Evolutionary conservation across 176 grass and related monocot species (phyloP).

Genomic region (Melocanna baccifera): DNA sequence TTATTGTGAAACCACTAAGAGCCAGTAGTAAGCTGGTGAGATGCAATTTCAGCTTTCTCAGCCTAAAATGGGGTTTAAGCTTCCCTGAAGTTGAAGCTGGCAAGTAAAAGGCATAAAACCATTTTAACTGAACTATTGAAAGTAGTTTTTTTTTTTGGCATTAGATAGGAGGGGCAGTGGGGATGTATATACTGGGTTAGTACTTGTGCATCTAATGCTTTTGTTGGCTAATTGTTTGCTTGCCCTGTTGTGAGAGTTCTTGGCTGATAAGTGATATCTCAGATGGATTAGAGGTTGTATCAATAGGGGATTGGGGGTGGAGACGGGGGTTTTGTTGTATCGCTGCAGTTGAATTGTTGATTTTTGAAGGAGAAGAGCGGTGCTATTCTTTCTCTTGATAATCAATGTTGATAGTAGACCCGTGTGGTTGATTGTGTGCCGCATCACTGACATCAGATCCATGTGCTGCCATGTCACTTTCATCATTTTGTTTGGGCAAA

Average conservation of each 20-base stretch:
- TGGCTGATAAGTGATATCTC: neutral
- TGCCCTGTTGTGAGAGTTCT: neutral
- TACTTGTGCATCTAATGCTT: neutral
- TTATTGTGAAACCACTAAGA: no score
- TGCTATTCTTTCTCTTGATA: neutral
- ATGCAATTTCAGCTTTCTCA: no score
- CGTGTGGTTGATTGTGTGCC: neutral
- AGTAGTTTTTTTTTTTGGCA: neutral
- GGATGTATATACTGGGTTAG: neutral
- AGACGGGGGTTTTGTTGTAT: neutral
- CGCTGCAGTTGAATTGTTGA: neutral
- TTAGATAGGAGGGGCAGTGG: neutral
- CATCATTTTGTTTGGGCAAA: neutral
- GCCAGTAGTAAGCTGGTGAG: no score
- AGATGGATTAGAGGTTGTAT: neutral
- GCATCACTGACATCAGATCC: neutral
- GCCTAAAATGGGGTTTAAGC: no score
- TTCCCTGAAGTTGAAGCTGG: no score
- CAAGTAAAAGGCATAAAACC: no score
- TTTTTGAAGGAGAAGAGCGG: neutral
- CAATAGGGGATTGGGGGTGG: neutral
- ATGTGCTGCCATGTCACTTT: neutral
- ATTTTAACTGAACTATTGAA: no score
- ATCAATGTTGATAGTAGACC: neutral
- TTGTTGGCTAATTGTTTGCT: neutral